Percentiles rank a stretch among this genome's conserved stretches.
phyloP scores from a whole-genome alignment of 2,329 filamentous ascomycete genomes.

The Xylariaceae sp. region DNA sequence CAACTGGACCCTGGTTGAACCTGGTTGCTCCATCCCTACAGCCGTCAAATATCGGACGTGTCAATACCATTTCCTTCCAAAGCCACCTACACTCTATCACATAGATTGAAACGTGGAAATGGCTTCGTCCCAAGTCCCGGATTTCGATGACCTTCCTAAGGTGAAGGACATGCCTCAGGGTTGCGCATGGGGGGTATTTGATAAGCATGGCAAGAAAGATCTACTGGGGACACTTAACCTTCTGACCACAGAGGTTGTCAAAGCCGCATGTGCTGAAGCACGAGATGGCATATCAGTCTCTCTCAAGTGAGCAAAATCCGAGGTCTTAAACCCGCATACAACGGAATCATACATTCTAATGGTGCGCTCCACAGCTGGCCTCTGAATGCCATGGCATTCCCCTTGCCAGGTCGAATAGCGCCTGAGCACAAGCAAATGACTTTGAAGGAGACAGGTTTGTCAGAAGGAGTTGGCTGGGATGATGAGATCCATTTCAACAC shows the following conservation, averaged over 20 bases:
- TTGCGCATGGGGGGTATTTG: slow-evolving; percentile 53
- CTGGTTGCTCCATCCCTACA: too few relatives aligned
- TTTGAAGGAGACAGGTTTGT: slow-evolving; percentile 32
- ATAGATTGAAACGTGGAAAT: slow-evolving; percentile 9
- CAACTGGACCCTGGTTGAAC: too few relatives aligned
- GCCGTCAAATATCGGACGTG: too few relatives aligned
- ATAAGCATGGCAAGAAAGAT: slow-evolving; percentile 49
- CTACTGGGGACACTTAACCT: slow-evolving; percentile 52
- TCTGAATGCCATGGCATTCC: slow-evolving; percentile 40
- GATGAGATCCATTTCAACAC: slow-evolving; percentile 56
- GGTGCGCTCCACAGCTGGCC: slow-evolving; percentile 35
- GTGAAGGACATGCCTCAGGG: slow-evolving; percentile 45
- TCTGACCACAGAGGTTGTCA: slow-evolving; percentile 45
- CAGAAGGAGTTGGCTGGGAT: slow-evolving; percentile 37
- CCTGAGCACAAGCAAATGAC: slow-evolving; percentile 37
- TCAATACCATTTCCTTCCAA: too few relatives aligned
- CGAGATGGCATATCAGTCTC: slow-evolving; percentile 50
- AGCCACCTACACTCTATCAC: background rate
- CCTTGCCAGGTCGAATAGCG: slow-evolving; percentile 34
- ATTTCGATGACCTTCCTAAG: slow-evolving; percentile 42
- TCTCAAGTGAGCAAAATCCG: slow-evolving; percentile 42
- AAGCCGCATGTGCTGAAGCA: slow-evolving; percentile 41
- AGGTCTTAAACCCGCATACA: background rate
- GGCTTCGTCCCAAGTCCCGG: slow-evolving; percentile 35
- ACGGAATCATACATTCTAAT: background rate